phyloP scores from a whole-genome alignment of 176 grass and related monocot genomes.

The Poa annua region DNA sequence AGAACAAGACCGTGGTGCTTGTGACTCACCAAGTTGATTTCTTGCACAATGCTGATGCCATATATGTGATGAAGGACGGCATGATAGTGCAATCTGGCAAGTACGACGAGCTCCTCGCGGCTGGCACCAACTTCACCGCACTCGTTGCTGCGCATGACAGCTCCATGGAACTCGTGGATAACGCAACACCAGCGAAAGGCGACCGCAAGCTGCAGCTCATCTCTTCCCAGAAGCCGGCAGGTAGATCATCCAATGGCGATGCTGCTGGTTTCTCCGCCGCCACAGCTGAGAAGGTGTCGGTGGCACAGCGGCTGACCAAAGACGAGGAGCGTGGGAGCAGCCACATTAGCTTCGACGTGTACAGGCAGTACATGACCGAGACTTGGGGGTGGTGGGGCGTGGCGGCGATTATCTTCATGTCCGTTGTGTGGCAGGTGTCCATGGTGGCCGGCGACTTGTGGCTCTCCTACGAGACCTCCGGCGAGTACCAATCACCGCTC shows the following conservation, averaged over 20 bases:
- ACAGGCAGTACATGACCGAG: slow-evolving; percentile 80
- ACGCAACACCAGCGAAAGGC: slow-evolving; percentile 29
- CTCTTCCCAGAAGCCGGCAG: slow-evolving; percentile 33
- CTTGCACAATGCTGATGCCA: slow-evolving; percentile 78
- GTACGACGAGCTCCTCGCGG: slow-evolving; percentile 63
- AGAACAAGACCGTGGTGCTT: slow-evolving; percentile 82
- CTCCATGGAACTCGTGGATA: slow-evolving; percentile 95
- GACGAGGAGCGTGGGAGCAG: slow-evolving; percentile 79
- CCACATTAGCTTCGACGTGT: slow-evolving; percentile 66
- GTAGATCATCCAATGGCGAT: not conserved
- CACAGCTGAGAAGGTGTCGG: slow-evolving; percentile 49
- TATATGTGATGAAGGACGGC: slow-evolving; percentile 92
- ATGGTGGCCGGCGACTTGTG: slow-evolving; percentile 83
- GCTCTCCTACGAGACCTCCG: slow-evolving; percentile 78
- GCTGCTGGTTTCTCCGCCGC: not conserved
- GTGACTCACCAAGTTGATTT: slow-evolving; percentile 96
- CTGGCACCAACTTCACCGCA: slow-evolving; percentile 62
- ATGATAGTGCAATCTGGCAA: slow-evolving; percentile 72
- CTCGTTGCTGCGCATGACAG: slow-evolving; percentile 86
- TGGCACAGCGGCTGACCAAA: slow-evolving; percentile 56
- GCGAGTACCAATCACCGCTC: slow-evolving; percentile 42
- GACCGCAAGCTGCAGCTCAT: slow-evolving; percentile 40
- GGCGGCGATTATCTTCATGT: slow-evolving; percentile 43
- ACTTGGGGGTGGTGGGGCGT: slow-evolving; percentile 81
- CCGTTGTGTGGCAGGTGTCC: slow-evolving; percentile 59